Conservation (phyloP, 1,284 basidiomycete genomes). For the Phylloporus sp. region DNA sequence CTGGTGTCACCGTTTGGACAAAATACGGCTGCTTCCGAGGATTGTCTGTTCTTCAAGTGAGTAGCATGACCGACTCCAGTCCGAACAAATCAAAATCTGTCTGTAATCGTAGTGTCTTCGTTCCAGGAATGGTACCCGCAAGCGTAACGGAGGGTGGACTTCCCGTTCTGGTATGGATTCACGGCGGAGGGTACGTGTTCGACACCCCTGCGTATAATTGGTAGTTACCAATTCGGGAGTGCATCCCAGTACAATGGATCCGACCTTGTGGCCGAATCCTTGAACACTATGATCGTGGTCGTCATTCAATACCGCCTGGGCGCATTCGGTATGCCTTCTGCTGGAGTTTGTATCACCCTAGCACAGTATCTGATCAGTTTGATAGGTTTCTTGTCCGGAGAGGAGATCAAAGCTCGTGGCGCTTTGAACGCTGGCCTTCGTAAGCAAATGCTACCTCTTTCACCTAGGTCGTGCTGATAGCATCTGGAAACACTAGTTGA, state of each 20-base stretch:
- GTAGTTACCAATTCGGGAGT: constrained; percentile 17
- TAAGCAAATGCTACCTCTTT: constrained; percentile 16
- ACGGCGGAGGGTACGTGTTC: constrained; percentile 28
- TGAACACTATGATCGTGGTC: constrained; percentile 45
- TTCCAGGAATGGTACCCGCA: constrained; percentile 9
- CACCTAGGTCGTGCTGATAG: neutral
- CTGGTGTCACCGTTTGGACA: neutral
- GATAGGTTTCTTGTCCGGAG: constrained; percentile 40
- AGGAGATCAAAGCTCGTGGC: constrained; percentile 36
- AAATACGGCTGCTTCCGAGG: neutral
- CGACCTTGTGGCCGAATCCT: constrained; percentile 27
- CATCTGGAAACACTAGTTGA: constrained; percentile 27
- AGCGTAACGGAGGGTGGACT: neutral
- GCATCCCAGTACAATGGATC: constrained; percentile 23
- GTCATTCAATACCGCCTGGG: constrained; percentile 53
- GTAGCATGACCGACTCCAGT: neutral
- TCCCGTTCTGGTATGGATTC: constrained; percentile 33
- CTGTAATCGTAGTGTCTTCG: constrained; percentile 20
- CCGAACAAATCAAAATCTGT: neutral
- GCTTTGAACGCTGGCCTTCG: constrained; percentile 43
- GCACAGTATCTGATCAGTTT: neutral
- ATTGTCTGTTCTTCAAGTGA: neutral
- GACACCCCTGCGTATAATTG: neutral
- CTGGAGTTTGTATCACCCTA: neutral
- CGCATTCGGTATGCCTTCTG: constrained; percentile 43